These are phyloP conservation scores for Cystofilobasidium ferigula DNA, from an alignment of 768 basidiomycete species.

Conservation along the genomic window DNA sequence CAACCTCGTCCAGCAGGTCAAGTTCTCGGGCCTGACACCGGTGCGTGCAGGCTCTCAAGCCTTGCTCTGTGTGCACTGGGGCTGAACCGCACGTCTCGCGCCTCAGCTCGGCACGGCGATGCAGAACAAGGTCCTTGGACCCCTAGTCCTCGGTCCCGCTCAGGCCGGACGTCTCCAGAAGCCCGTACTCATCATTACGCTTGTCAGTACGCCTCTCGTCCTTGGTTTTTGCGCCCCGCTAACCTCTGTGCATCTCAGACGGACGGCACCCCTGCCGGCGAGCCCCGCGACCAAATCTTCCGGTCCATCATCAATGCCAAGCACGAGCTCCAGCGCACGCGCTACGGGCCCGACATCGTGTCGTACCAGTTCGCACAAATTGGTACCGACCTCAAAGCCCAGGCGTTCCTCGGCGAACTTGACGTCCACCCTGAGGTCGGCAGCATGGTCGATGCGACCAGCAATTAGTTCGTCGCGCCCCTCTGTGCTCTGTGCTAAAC, in stretches of 20 bases:
- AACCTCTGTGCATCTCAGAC: neutral
- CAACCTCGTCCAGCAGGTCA: conserved; percentile 38
- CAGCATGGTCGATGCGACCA: conserved; percentile 37
- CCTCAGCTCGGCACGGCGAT: conserved; percentile 39
- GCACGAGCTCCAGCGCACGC: neutral
- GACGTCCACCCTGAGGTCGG: conserved; percentile 39
- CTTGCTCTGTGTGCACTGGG: neutral
- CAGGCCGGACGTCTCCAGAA: conserved; percentile 36
- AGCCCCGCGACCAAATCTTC: conserved; percentile 19
- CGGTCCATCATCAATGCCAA: conserved; percentile 4
- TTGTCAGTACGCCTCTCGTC: conserved; percentile 28
- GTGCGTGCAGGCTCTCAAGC: too few species aligned
- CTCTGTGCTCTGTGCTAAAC: too few species aligned
- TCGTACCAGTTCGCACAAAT: conserved; percentile 34
- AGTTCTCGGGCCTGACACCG: conserved; percentile 33
- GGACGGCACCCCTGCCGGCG: conserved; percentile 28
- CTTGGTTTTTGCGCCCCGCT: neutral
- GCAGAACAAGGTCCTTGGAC: conserved; percentile 33
- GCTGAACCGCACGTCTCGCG: too few species aligned
- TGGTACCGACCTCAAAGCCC: conserved; percentile 38
- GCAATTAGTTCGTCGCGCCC: too few species aligned
- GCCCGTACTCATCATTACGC: conserved; percentile 40
- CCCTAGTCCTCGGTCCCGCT: conserved; percentile 28
- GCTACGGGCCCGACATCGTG: conserved; percentile 35
- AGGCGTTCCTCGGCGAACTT: conserved; percentile 38